Evolutionary conservation across 148 eudicot genomes (phyloP).

Genomic region (Oxyria digyna): DNA sequence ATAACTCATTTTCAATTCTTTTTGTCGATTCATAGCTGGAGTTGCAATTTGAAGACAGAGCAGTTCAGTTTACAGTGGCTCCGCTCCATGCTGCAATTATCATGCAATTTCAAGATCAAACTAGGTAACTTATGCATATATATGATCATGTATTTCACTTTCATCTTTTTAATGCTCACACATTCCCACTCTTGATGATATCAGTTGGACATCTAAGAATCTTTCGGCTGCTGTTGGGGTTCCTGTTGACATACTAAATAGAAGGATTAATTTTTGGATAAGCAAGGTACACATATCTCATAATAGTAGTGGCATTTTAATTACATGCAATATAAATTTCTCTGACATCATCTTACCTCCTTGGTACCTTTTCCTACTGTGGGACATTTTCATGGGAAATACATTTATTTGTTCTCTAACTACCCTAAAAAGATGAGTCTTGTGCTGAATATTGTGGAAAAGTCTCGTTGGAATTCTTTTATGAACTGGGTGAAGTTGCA

Average conservation of each 20-base stretch:
- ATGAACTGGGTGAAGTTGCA: neutral
- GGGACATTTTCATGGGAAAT: neutral
- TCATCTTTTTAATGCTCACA: neutral
- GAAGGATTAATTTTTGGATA: conserved; percentile 86
- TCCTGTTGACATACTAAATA: conserved; percentile 64
- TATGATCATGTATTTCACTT: neutral
- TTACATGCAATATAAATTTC: neutral
- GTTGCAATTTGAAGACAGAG: conserved; percentile 77
- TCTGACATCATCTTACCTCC: neutral
- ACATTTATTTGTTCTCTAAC: neutral
- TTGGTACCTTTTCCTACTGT: neutral
- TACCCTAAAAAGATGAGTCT: neutral
- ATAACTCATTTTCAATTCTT: neutral
- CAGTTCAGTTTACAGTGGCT: conserved; percentile 65
- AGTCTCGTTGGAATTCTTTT: neutral
- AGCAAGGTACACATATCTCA: conserved; percentile 49
- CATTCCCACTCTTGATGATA: conserved; percentile 2
- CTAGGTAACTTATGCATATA: conserved; percentile 31
- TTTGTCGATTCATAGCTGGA: conserved; percentile 50
- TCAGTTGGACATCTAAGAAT: conserved; percentile 86
- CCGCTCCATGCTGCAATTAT: conserved; percentile 88
- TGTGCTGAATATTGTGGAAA: neutral
- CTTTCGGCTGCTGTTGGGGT: conserved; percentile 86
- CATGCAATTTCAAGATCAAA: conserved; percentile 78
- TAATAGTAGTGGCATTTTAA: neutral